Percentiles rank a stretch among this genome's conserved stretches.
Evolutionary conservation across 2,329 filamentous ascomycete species (phyloP).

Genomic region (Raffaelea deltoideospora): DNA sequence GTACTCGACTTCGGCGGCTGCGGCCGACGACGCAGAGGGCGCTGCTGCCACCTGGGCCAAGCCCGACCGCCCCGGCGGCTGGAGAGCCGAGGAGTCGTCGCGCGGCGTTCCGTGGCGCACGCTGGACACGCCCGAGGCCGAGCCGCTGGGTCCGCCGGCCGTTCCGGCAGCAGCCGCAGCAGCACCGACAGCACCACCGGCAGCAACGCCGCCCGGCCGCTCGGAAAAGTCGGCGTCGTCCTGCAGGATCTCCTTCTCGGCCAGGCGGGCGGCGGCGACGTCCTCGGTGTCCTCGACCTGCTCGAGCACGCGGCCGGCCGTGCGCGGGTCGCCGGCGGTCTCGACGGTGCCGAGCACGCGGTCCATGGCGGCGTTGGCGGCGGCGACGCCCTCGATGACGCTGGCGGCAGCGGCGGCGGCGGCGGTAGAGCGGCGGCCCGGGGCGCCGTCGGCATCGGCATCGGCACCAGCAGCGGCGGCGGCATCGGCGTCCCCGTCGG

Average conservation of each 20-base stretch:
- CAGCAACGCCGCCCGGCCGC: conserved; percentile 29
- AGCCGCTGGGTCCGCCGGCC: conserved; percentile 31
- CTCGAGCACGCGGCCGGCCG: conserved; percentile 60
- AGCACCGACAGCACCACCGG: too few relatives aligned
- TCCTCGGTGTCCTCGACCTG: conserved; percentile 89
- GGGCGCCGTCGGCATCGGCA: conserved; percentile 6
- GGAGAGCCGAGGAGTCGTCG: conserved; percentile 18
- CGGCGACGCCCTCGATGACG: conserved; percentile 48
- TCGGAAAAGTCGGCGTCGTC: conserved; percentile 79
- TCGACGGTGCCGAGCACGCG: conserved; percentile 58
- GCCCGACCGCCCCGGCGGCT: conserved; percentile 15
- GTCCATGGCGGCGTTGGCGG: conserved; percentile 58
- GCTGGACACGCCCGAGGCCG: conserved; percentile 33
- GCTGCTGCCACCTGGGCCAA: conserved; percentile 23
- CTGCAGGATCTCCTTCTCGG: conserved; percentile 76
- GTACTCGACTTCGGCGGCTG: conserved; percentile 26
- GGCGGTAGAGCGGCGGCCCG: conserved; percentile 45
- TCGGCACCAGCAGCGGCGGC: too few relatives aligned
- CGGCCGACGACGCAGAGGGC: conserved; percentile 15
- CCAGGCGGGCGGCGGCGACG: conserved; percentile 70
- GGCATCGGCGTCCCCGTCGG: conserved; percentile 13
- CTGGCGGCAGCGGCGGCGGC: conserved; percentile 31
- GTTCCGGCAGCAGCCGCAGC: too few relatives aligned
- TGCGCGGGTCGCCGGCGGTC: conserved; percentile 40
- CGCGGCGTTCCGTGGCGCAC: conserved; percentile 35